Evolutionary conservation across 371 early-diverging fungal genomes (phyloP), one percentile per base, ranked within the genome.

Genomic region (Mortierella polycephala): DNA sequence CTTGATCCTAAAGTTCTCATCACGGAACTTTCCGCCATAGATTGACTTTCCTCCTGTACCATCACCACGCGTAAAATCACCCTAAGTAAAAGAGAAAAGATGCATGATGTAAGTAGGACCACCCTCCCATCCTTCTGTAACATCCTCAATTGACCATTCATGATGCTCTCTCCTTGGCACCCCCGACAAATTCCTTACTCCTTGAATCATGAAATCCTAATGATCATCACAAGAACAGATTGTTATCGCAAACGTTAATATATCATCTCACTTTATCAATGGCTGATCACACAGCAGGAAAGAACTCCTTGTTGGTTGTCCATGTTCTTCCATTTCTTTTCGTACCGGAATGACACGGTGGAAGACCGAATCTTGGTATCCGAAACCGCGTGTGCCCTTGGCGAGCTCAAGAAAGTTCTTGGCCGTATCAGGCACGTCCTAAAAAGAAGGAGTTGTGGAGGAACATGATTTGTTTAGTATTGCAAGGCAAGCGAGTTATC

Each of bases 1-100:
- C 47, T 83, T 84, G 45, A 94, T 83, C 81, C 92, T 92, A 79
- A 96, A 96, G 92, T 97, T 98, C 87, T 99, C 99, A 85, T 99
- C 99, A 0, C 77, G 83, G 81, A 99, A 99, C 79, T 86, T 85
- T 16, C 74, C 83, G 64, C 92, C 99, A 83, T 97, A 99, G 82
- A 98, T 97, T 42, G 96, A 95, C 79, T 95, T 93, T 58, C 99
- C 97, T 71, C 99, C 99, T 59, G 96, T 96, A 63, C 98, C 98
- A 82, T 98, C 90, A 67, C 85, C 83, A 11, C 84, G 84, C 61
- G 93, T 93, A 58, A 94, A 92, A 68, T 95, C 94, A 74, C 95
- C 95, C 76, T 94, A 87, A 71, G 87, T 63, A 20, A 44, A 13
- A 14, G 39, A 53, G 20, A 30, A n/a, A 12, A 21, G 42, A 12